phyloP scores from a whole-genome alignment of 495 filamentous ascomycete genomes.

The Cairneyella variabilis region DNA sequence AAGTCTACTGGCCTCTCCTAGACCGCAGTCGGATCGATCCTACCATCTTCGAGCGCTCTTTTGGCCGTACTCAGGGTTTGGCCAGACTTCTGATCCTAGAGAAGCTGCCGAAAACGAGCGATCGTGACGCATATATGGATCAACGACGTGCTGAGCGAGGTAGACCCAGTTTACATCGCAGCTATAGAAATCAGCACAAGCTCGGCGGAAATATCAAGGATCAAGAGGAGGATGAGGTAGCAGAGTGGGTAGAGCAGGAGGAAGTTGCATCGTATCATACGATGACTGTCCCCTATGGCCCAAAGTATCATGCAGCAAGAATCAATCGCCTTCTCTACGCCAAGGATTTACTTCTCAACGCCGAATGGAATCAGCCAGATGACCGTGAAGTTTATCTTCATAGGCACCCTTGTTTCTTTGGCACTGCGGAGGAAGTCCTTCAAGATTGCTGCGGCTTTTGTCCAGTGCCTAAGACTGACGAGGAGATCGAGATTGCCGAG shows the following conservation, averaged over 20 bases:
- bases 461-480: slow-evolving; percentile 60
- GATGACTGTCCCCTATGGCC: slow-evolving; percentile 74
- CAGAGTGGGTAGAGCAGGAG: slow-evolving; percentile 72
- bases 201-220: slow-evolving; percentile 61
- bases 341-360: slow-evolving; percentile 77
- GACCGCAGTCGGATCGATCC: slow-evolving; percentile 73
- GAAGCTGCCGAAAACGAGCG: slow-evolving; percentile 58
- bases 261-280: slow-evolving; percentile 75
- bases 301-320: slow-evolving; percentile 61
- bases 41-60: slow-evolving; percentile 79
- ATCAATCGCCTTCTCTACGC: slow-evolving; percentile 78
- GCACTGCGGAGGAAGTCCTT: slow-evolving; percentile 61
- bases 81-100: slow-evolving; percentile 78
- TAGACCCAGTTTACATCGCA: slow-evolving; percentile 38
- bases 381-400: slow-evolving; percentile 70
- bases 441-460: slow-evolving; percentile 78
- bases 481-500: slow-evolving; percentile 64
- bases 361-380: slow-evolving; percentile 75
- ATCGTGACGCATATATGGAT: slow-evolving; percentile 62
- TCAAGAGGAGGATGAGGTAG: slow-evolving; percentile 66
- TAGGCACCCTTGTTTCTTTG: slow-evolving; percentile 75
- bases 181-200: slow-evolving; percentile 24
- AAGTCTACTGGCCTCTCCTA: slow-evolving; percentile 70
- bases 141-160: slow-evolving; percentile 67
- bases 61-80: slow-evolving; percentile 68